phyloP scores from a whole-genome alignment of 306 rosid species.

The Sophora flavescens region DNA sequence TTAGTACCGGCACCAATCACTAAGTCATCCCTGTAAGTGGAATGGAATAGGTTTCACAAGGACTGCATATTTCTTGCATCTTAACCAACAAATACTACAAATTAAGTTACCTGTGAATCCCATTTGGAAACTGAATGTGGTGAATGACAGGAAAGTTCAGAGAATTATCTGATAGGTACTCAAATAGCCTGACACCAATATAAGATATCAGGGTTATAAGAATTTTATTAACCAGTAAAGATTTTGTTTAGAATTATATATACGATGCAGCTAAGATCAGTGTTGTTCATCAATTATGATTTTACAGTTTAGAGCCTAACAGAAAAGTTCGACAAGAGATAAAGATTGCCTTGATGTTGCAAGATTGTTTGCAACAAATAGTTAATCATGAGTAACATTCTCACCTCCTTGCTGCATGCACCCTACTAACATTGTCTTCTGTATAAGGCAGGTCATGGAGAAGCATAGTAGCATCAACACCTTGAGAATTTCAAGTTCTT shows the following conservation, averaged over 20 bases:
- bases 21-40: conserved; percentile 79
- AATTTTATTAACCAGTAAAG: background rate
- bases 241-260: conserved; percentile 5
- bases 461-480: conserved; percentile 82
- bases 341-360: conserved; percentile 7
- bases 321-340: conserved; percentile 16
- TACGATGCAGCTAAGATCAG: conserved; percentile 18
- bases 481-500: conserved; percentile 79
- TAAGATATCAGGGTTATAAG: conserved; percentile 35
- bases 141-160: conserved; percentile 89
- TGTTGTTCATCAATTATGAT: conserved; percentile 16
- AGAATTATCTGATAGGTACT: conserved; percentile 78
- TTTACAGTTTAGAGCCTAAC: background rate
- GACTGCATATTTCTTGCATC: conserved; percentile 19
- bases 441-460: conserved; percentile 82
- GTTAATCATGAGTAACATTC: conserved; percentile 35
- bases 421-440: conserved; percentile 81
- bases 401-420: conserved; percentile 97
- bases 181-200: conserved; percentile 69
- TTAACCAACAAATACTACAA: conserved; percentile 24
- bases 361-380: conserved; percentile 32
- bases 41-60: too few relatives aligned
- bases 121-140: conserved; percentile 87
- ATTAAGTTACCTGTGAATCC: conserved; percentile 76
- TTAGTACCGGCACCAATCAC: conserved; percentile 93